Conservation (phyloP, 139 green algal genomes). For the Chlorella sp. region DNA sequence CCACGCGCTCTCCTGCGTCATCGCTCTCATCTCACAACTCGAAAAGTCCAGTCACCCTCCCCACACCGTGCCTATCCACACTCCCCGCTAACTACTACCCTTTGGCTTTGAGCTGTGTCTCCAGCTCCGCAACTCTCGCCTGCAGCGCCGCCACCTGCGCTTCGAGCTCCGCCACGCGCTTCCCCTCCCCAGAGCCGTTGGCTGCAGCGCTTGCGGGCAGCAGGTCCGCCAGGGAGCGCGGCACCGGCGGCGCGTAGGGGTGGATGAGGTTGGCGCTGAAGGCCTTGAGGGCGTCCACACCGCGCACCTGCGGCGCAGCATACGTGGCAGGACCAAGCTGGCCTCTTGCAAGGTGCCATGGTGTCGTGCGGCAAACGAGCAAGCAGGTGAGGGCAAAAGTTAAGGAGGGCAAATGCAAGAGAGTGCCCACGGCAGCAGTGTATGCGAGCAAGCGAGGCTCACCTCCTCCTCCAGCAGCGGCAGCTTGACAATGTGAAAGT, state of each 20-base stretch:
- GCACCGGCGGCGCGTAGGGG: conserved; percentile 37
- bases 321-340: not conserved
- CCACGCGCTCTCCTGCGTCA: too few species aligned
- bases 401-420: too few species aligned
- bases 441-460: not conserved
- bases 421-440: too few species aligned
- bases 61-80: too few species aligned
- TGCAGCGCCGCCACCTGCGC: conserved; percentile 36
- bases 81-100: too few species aligned
- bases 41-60: too few species aligned
- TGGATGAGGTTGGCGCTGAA: conserved; percentile 66
- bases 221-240: not conserved
- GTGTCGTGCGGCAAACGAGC: too few species aligned
- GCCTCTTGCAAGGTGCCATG: not conserved
- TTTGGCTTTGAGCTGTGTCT: conserved; percentile 28
- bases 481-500: conserved; percentile 83
- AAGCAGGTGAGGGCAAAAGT: too few species aligned
- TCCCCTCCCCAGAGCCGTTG: not conserved
- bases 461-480: conserved; percentile 91
- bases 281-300: conserved; percentile 49
- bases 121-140: conserved; percentile 19
- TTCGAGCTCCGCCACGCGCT: conserved; percentile 28
- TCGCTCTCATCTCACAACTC: too few species aligned
- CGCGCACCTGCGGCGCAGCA: conserved; percentile 47
- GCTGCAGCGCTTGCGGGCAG: too few species aligned